phyloP scores from a whole-genome alignment of 345 rosid genomes.

The Eucalyptus marginata region DNA sequence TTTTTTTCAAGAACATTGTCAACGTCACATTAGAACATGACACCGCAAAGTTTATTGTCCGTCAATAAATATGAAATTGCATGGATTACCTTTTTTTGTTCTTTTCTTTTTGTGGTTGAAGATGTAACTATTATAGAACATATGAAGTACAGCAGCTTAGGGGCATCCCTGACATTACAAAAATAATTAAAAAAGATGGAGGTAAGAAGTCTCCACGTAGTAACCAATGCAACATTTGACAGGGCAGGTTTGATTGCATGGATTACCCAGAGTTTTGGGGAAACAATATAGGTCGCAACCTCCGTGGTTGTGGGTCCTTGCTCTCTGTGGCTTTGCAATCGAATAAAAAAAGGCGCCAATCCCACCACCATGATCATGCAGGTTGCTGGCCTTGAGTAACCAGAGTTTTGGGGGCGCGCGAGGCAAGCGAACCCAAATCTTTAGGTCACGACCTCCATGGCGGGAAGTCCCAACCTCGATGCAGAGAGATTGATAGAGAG shows the following conservation, averaged over 20 bases:
- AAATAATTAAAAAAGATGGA: too few relatives aligned
- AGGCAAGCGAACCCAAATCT: not conserved
- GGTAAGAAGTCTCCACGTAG: too few relatives aligned
- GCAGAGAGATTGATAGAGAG: not conserved
- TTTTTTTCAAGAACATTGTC: too few relatives aligned
- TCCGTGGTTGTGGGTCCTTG: not conserved
- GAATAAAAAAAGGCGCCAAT: not conserved
- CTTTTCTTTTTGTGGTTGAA: too few relatives aligned
- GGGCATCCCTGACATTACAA: too few relatives aligned
- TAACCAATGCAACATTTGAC: too few relatives aligned
- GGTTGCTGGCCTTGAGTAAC: not conserved
- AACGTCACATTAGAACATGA: too few relatives aligned
- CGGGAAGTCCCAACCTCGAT: not conserved
- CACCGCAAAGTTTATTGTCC: too few relatives aligned
- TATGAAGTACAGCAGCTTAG: too few relatives aligned
- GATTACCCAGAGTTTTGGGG: not conserved
- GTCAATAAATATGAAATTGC: not conserved
- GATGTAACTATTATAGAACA: too few relatives aligned
- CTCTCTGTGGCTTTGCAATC: not conserved
- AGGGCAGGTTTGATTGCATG: too few relatives aligned
- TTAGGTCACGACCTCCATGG: not conserved
- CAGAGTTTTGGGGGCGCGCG: not conserved
- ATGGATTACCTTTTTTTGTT: too few relatives aligned
- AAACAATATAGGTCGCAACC: not conserved
- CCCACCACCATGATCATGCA: not conserved